These are phyloP conservation scores for Saccharomyces pastorianus DNA, from an alignment of 1,139 yeast genomes.

Conservation along the genomic window DNA sequence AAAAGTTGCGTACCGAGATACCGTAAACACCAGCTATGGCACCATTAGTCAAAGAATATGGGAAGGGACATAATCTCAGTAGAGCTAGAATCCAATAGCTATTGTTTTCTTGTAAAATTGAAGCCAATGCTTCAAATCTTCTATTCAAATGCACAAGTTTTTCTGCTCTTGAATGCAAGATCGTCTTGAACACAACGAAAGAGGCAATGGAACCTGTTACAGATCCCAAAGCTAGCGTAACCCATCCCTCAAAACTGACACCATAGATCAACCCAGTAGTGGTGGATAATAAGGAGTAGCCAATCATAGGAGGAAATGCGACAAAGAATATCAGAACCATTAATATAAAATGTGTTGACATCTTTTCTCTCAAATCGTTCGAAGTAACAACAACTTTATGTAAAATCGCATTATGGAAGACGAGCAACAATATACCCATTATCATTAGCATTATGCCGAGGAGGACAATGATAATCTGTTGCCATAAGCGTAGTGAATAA, in stretches of 20 bases:
- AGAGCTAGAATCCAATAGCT: slow-evolving; percentile 61
- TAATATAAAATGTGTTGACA: slow-evolving; percentile 47
- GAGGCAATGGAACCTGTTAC: slow-evolving; percentile 66
- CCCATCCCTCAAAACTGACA: slow-evolving; percentile 65
- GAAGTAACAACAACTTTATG: slow-evolving; percentile 36
- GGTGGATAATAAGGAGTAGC: slow-evolving; percentile 64
- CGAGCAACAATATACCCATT: slow-evolving; percentile 33
- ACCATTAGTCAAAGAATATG: slow-evolving; percentile 87
- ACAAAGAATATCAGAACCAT: slow-evolving; percentile 42
- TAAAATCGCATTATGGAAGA: slow-evolving; percentile 45
- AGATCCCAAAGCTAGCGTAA: slow-evolving; percentile 60
- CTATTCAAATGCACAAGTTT: slow-evolving; percentile 45
- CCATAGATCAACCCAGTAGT: slow-evolving; percentile 82
- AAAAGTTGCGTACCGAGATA: slow-evolving; percentile 51
- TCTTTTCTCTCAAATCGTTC: slow-evolving; percentile 34
- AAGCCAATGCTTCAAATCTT: slow-evolving; percentile 66
- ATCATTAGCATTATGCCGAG: slow-evolving; percentile 18
- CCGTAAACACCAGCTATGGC: slow-evolving; percentile 84
- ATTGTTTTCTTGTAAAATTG: slow-evolving; percentile 61
- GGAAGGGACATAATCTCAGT: slow-evolving; percentile 81
- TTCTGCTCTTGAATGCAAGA: slow-evolving; percentile 53
- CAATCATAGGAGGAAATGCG: slow-evolving; percentile 82
- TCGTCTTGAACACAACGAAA: slow-evolving; percentile 57
- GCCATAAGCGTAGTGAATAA: slow-evolving; percentile 20
- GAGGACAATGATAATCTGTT: slow-evolving; percentile 13